These are phyloP conservation scores for Apiotrichum gamsii DNA, from an alignment of 1,284 basidiomycete species.

Conservation along the genomic window DNA sequence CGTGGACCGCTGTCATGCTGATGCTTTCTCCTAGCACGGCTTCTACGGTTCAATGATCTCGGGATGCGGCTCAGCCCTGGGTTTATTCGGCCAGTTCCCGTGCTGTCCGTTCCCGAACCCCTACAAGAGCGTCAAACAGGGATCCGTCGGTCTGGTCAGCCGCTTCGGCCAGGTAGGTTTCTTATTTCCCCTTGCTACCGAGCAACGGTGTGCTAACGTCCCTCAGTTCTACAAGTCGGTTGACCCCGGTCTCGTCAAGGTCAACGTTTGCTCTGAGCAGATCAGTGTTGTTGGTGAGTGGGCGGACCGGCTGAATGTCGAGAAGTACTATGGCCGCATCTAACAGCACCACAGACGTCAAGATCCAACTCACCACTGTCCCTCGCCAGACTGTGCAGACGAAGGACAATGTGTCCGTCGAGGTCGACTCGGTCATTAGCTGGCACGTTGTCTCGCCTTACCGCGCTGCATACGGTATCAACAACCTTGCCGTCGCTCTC, in stretches of 20 bases:
- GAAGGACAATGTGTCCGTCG: constrained; percentile 62
- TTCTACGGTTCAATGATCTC: constrained; percentile 77
- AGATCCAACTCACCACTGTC: constrained; percentile 84
- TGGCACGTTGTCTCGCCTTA: constrained; percentile 72
- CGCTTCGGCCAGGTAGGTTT: constrained; percentile 87
- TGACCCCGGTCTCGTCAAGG: constrained; percentile 82
- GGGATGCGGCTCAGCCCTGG: constrained; percentile 45
- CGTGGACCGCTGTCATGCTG: too few relatives aligned
- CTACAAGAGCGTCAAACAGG: constrained; percentile 56
- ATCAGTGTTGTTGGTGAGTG: constrained; percentile 56
- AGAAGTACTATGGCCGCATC: not conserved
- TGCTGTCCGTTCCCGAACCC: constrained; percentile 66
- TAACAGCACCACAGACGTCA: constrained; percentile 59
- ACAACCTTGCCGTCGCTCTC: constrained; percentile 77
- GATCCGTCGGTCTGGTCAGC: constrained; percentile 78
- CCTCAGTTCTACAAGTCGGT: constrained; percentile 59
- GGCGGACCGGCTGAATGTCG: too few relatives aligned
- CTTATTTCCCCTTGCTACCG: too few relatives aligned
- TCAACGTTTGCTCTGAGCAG: constrained; percentile 87
- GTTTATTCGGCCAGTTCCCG: constrained; percentile 68
- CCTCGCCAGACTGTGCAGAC: constrained; percentile 68
- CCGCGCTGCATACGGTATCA: constrained; percentile 86
- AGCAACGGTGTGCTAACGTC: too few relatives aligned
- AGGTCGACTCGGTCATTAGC: constrained; percentile 67
- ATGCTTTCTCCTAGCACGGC: constrained; percentile 66